Conservation (phyloP, 176 grass and related monocot genomes). For the bread wheat (Triticum aestivum) region IWGSC_CS_RefSeq_v2.1 NC_057802.1:481811354-481811853, state of each 20-base stretch:
- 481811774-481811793: constrained; percentile 72
- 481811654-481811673: constrained; percentile 27
- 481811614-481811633: constrained; percentile 67
- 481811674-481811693: constrained; percentile 95
- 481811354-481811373: constrained; percentile 39
- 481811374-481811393: constrained; percentile 39
- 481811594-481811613: constrained; percentile 41
- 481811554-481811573: constrained; percentile 66
- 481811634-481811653: constrained; percentile 49
- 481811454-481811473: constrained; percentile 95
- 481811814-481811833: constrained; percentile 32
- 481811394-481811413: constrained; percentile 25
- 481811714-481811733: constrained; percentile 79
- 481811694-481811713: constrained; percentile 96
- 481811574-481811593: constrained; percentile 50
- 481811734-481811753: constrained; percentile 61
- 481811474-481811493: constrained; percentile 64
- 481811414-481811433: constrained; percentile 66
- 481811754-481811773: constrained; percentile 76
- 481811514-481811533: constrained; percentile 50
- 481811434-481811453: constrained; percentile 93
- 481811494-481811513: constrained; percentile 71
- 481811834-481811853: constrained; percentile 34
- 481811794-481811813: not conserved
- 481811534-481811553: constrained; percentile 50